These are phyloP conservation scores for Ophiostoma populinum DNA, from an alignment of 2,329 filamentous ascomycete genomes.

Conservation along the genomic window DNA sequence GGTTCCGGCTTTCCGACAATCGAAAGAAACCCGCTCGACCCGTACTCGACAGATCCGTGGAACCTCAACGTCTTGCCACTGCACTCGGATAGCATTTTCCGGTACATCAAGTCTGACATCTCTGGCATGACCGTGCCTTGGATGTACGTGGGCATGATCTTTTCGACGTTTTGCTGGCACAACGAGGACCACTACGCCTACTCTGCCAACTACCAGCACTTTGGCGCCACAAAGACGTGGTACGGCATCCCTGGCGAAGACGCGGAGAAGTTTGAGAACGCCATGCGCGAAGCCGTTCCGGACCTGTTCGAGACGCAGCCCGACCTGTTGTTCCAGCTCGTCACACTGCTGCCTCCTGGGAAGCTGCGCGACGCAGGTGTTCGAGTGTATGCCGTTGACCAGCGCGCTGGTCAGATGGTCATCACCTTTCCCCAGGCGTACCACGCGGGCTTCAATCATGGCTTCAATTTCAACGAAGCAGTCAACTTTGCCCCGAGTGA, in stretches of 20 bases:
- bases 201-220: conserved; percentile 95
- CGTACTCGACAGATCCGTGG: conserved; percentile 83
- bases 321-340: conserved; percentile 87
- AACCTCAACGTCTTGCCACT: conserved; percentile 88
- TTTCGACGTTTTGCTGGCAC: conserved; percentile 99
- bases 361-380: conserved; percentile 88
- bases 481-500: conserved; percentile 93
- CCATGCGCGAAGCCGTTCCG: conserved; percentile 88
- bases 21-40: conserved; percentile 73
- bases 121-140: conserved; percentile 98
- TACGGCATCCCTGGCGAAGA: conserved; percentile 93
- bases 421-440: conserved; percentile 95
- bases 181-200: conserved; percentile 98
- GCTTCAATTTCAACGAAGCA: conserved; percentile 97
- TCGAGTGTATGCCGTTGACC: conserved; percentile 84
- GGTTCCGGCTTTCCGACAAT: conserved; percentile 93
- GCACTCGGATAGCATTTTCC: conserved; percentile 79
- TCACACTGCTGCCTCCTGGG: conserved; percentile 87
- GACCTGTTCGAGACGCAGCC: conserved; percentile 95
- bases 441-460: conserved; percentile 95
- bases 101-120: conserved; percentile 95
- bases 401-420: conserved; percentile 87
- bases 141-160: conserved; percentile 99
- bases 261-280: conserved; percentile 83
- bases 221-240: conserved; percentile 97